Evolutionary conservation across 1,284 basidiomycete species (phyloP), one percentile per base, ranked within the genome.

Genomic region (Pseudozyma sp.): DNA sequence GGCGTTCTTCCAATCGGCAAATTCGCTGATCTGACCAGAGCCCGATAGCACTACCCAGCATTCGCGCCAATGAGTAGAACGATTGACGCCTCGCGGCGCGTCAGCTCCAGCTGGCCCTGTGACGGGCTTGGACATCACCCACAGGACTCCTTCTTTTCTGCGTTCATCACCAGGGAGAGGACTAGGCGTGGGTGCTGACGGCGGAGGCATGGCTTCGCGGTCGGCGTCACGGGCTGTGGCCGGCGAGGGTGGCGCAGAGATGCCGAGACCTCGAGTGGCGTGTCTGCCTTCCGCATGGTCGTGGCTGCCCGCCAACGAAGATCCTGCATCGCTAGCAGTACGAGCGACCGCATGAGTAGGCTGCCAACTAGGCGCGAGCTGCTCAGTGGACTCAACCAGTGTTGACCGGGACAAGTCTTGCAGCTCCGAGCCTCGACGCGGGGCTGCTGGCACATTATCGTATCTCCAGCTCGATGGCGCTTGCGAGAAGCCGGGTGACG

Each of bases 31-130:
- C 42, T 80, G 80, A 4, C 80, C 80, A 10, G 70, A 75, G 5
- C 80, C 80, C 3, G 77, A 77, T 7, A 81, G 70, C 25, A 81
- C 80, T 1, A 81, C 77, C 80, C 80, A 81, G 56, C 63, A 70
- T 39, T 81, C 79, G 16, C 65, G 55, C 79, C 79, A 81, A 43
- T 76, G 67, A 8, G 54, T 47, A 5, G 80, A 51, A 1, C 77
- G 70, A 31, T 65, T 77, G 56, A 78, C 68, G 40, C 59, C 70
- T 7, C 78, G 72, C 5, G 78, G 79, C 3, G 76, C 77, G 56
- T 79, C 78, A 11, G 71, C 53, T 2, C 76, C 76, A 11, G 60
- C 70, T 14, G 68, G 60, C 16, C 75, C 75, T 3, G 51, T 56
- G 57, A 77, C 50, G 12, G 73, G 44, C 36, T 79, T 81, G 18